Evolutionary conservation across 2,329 filamentous ascomycete species (phyloP), one percentile per base, ranked within the genome.

Genomic region (Incumbomyces delicatus): DNA sequence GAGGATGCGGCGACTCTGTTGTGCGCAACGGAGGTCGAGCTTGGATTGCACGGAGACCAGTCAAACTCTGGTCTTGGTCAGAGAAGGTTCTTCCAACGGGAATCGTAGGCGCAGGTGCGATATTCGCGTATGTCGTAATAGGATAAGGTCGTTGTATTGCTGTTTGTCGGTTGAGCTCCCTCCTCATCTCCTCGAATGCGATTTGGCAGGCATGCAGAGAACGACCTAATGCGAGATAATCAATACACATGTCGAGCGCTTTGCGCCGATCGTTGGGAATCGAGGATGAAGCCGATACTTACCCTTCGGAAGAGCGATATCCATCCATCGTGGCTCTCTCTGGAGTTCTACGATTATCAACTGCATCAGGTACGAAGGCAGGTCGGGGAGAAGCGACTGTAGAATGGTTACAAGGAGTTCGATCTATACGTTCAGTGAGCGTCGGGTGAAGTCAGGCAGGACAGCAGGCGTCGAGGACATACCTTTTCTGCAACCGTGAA

Each of bases 251-350:
- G 39, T 18, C 30, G 17, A 29, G 7, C 40, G 32, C 30, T 7
- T 12, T 44, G 37, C 44, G 51, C 48, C 17, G 11, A 18, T 18
- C 2, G 3, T 2, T 30, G 32, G 22, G 27, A 29, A n/a, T n/a
- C n/a, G 12, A 18, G 14, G 33, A 13, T 12, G 6, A 2, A 10
- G 12, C 14, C 2, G 8, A n/a, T 33, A 49, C 56, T 33, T 53
- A 58, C 56, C 56, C 50, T 47, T 41, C 34, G 56, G 56, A 42
- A 58, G 41, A 30, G 54, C 45, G 8, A 57, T 53, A 16, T 58
- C 56, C 17, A 47, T 42, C 56, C 56, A 58, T 46, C 41, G 50
- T 16, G 53, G 53, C 32, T 50, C 44, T 36, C 51, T 48, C 48
- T 49, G 44, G 37, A 47, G 38, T 17, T 52, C 41, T 45, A 37